Conservation (phyloP, 352 stramenopile genomes). For the Phytophthora quininea region DNA sequence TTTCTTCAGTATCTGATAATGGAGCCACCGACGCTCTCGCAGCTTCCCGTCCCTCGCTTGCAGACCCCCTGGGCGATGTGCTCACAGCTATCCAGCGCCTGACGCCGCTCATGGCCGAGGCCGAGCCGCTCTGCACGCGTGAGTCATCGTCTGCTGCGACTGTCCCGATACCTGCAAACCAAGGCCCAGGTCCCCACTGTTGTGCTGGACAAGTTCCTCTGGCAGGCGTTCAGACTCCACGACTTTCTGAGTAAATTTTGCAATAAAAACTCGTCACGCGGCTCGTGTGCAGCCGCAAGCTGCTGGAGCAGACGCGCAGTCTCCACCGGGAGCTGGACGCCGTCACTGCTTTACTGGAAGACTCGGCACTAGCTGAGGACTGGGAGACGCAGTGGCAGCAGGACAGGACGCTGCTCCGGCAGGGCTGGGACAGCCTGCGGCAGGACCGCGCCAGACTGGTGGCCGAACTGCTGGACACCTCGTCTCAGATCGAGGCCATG, state of each 20-base stretch:
- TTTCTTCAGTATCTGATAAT: no score
- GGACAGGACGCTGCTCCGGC: constrained; percentile 7
- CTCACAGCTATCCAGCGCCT: constrained; percentile 3
- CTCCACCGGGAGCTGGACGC: constrained; percentile 15
- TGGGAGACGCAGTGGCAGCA: constrained; percentile 18
- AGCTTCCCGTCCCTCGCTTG: constrained; percentile 14
- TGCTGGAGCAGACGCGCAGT: constrained; percentile 15
- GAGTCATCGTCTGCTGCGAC: background rate
- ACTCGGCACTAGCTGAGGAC: background rate
- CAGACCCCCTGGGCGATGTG: constrained; percentile 3
- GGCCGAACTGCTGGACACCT: constrained; percentile 13
- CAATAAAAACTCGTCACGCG: constrained; percentile 23
- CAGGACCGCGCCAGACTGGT: constrained; percentile 9
- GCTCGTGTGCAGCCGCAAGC: constrained; percentile 25
- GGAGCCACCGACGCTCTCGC: background rate
- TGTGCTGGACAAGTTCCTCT: constrained; percentile 15
- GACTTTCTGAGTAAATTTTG: constrained; percentile 18
- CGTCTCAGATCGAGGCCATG: constrained; percentile 24
- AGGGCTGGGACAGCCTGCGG: constrained; percentile 15
- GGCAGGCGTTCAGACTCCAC: constrained; percentile 19
- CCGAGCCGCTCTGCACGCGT: constrained; percentile 12
- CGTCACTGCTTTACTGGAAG: constrained; percentile 1
- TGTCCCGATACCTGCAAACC: background rate
- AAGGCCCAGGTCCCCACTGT: background rate
- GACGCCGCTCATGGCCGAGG: constrained; percentile 6